These are phyloP conservation scores for Cercospora zeae-maydis DNA, from an alignment of 2,329 filamentous ascomycete genomes.

Conservation along the genomic window DNA sequence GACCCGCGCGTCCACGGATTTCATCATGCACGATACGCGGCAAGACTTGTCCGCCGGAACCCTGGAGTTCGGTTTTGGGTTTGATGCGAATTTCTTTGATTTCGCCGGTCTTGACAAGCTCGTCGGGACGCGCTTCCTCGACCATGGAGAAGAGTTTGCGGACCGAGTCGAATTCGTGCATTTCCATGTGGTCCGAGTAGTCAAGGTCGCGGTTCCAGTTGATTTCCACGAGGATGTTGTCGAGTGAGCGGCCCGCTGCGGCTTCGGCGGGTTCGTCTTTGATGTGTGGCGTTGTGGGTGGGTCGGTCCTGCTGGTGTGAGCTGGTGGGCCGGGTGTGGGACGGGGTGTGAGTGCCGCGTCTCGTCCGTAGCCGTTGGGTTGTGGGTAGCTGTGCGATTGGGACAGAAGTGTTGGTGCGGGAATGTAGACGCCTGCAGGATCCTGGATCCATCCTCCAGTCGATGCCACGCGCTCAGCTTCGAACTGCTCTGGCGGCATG, in stretches of 20 bases:
- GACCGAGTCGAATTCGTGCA: conserved; percentile 14
- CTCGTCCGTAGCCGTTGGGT: neutral
- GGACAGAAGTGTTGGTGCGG: neutral
- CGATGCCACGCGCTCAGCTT: neutral
- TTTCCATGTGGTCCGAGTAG: conserved; percentile 17
- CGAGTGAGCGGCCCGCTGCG: conserved; percentile 1
- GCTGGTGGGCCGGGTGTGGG: neutral
- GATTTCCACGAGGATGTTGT: conserved; percentile 17
- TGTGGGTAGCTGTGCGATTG: neutral
- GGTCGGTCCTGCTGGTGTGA: neutral
- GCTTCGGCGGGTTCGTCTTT: conserved; percentile 2
- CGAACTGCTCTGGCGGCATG: conserved; percentile 2
- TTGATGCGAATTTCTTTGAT: conserved; percentile 21
- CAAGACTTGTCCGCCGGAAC: conserved; percentile 7
- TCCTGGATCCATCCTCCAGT: neutral
- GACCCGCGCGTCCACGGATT: conserved; percentile 10
- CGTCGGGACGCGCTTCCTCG: conserved; percentile 15
- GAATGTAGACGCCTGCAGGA: neutral
- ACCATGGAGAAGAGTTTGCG: conserved; percentile 16
- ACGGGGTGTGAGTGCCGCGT: conserved; percentile 5
- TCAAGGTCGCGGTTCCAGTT: conserved; percentile 18
- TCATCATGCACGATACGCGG: conserved; percentile 19
- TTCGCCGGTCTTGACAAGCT: neutral
- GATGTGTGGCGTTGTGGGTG: neutral
- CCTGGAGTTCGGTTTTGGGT: conserved; percentile 9